Percentiles rank a stretch among this genome's conserved stretches.
Evolutionary conservation across 2,329 filamentous ascomycete species (phyloP).

Genomic region (Ophiostoma angusticollis): DNA sequence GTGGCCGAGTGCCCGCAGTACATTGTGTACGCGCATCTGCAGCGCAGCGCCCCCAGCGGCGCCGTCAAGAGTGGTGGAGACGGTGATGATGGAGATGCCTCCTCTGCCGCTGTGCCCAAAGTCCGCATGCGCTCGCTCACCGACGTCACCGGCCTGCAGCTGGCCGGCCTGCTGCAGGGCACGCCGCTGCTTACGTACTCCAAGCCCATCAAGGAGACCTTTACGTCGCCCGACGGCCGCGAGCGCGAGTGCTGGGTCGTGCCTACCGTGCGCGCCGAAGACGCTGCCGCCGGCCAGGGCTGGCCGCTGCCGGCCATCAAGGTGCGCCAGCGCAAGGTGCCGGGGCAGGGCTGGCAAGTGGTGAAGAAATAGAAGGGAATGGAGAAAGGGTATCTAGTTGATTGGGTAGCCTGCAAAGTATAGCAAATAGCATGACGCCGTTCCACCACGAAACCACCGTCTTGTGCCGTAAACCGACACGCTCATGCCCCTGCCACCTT

Average conservation of each 20-base stretch:
- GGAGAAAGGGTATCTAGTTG: neutral
- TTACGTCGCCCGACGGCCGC: constrained; percentile 26
- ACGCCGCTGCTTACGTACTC: constrained; percentile 75
- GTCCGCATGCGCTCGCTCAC: constrained; percentile 84
- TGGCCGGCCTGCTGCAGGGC: constrained; percentile 67
- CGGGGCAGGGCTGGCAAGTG: constrained; percentile 62
- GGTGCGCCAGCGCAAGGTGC: constrained; percentile 64
- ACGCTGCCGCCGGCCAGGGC: constrained; percentile 49
- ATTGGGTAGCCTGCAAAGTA: too few species aligned
- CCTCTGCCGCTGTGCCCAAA: constrained; percentile 51
- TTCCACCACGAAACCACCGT: too few species aligned
- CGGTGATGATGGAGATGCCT: too few species aligned
- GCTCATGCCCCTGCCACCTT: constrained; percentile 18
- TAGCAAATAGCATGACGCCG: too few species aligned
- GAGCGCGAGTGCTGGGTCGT: constrained; percentile 72
- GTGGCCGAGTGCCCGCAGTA: constrained; percentile 70
- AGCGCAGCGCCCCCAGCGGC: constrained; percentile 38
- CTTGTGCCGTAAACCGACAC: too few species aligned
- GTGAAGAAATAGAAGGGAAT: neutral
- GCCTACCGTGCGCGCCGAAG: constrained; percentile 60
- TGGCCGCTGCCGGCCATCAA: constrained; percentile 82
- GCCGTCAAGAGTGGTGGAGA: neutral
- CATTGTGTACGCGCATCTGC: constrained; percentile 76
- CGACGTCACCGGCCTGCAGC: constrained; percentile 59
- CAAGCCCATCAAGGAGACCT: constrained; percentile 80